Conservation (phyloP, 805 yeast genomes). For the Clavispora carvajalis region DNA sequence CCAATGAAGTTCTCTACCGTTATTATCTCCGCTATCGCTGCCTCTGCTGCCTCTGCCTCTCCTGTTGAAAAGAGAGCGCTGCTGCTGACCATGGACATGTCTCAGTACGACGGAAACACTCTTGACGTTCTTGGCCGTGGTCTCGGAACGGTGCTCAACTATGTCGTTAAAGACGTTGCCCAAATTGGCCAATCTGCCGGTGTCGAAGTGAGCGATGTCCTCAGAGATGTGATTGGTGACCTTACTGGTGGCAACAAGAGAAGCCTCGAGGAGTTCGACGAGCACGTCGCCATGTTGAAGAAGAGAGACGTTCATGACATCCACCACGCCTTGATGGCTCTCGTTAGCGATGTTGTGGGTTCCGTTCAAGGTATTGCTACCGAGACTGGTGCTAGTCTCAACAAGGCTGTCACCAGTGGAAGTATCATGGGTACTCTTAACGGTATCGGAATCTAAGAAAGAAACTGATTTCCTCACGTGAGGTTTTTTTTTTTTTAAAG, state of each 20-base stretch:
- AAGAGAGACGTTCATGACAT: background rate
- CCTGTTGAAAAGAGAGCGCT: conserved; percentile 2
- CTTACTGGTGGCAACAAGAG: background rate
- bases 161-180: background rate
- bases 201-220: background rate
- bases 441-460: background rate
- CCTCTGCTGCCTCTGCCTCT: conserved; percentile 8
- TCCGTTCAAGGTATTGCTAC: background rate
- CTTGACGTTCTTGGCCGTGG: background rate
- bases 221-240: background rate
- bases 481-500: background rate
- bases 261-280: background rate
- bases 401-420: background rate
- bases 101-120: background rate
- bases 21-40: conserved; percentile 4
- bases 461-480: background rate
- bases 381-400: background rate
- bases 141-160: background rate
- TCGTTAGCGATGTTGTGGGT: background rate
- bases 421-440: background rate
- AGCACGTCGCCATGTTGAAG: background rate
- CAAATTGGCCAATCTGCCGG: background rate
- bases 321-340: background rate
- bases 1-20: conserved; percentile 8
- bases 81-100: background rate